Base-by-base conservation (phyloP, 345 rosid species). In the Corchorus olitorius region DNA sequence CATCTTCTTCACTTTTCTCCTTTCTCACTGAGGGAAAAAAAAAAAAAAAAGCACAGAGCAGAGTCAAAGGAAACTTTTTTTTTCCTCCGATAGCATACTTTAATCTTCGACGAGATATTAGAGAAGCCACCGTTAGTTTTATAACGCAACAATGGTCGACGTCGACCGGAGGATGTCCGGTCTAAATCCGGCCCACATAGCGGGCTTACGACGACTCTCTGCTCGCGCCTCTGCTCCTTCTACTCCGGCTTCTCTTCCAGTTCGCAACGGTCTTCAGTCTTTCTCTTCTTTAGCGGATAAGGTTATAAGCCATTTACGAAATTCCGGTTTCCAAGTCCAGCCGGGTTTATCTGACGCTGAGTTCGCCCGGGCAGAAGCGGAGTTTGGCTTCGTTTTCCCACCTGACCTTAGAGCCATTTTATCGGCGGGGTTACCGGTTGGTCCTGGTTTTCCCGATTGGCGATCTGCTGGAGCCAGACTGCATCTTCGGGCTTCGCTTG, bases 401-500 rank as follows among this genome's bases (percentile, higher is more conserved):
- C 99, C 99, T 8, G 99, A 96, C 72, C 97, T 96, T 19, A 89
- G 94, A 19, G 97, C 99, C 50, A 80, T 96, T 3, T 90, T 96
- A 67, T 81, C 93, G 45, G 91, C 98, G 60, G 99, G 98, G 39
- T 83, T 96, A 62, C 97, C 99, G 2, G 84, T 91, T 10, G 97
- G 94, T 2, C 89, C 93, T 0, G 99, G 98, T 1, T 96, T 96
- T 73, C 99, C 99, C 1, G 97, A 96, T 80, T 96, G 99, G 99
- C 92, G 98, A 22, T 85, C 97, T 65, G 65, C 89, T 17, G 90
- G 96, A 17, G 86, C 92, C 9, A 96, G 99, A 9, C 89, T 88
- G 41, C 97, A 87, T 82, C 97, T 93, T 1, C 93, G 97, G 19
- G 85, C 97, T 1, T 87, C 91, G 62, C 85, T 96, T 20, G 97